Evolutionary conservation across 495 filamentous ascomycete species (phyloP), one percentile per base, ranked within the genome.

Genomic region (Tuber borchii): DNA sequence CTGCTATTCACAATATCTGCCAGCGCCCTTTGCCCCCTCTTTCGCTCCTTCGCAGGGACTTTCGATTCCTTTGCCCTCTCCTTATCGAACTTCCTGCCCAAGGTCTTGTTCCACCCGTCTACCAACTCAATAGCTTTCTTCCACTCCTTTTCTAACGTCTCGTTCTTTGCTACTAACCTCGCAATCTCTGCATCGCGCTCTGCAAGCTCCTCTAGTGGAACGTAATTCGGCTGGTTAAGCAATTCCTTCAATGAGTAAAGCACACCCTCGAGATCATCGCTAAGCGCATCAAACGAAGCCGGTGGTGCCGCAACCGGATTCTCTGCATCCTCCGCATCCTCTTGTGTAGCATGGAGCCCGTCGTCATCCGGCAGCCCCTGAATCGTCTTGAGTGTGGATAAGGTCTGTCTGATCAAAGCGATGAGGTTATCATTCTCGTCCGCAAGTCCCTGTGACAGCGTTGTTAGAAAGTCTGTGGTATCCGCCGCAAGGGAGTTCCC

Each of bases 191-290:
- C 92, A 75, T 99, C 95, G 43, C 95, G 89, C 26, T 94, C 86
- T 76, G 94, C 93, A 10, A 97, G 92, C 83, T 97, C 91, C 82
- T 98, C 96, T n/a, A 99, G 87, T 0, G 95, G 92, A 44, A 97
- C 95, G 84, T 98, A 99, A 14, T 93, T 95, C 8, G 95, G 95
- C 77, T 97, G 97, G 17, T 94, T 97, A 42, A 99, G 86, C 48
- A 99, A 86, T 6, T 87, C 92, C 77, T 90, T 88, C 70, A 98
- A 86, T 77, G 95, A 93, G 71, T 91, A 89, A 74, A 98, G 86
- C 2, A 95, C 90, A 5, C 83, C 84, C 40, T 93, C 90, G 84
- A 97, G 88, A 73, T 95, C 91, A 10, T 82, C 77, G 0, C 92
- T 89, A 65, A 98, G 85, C 40, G 90, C 90, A 70, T 93, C 92